Percentiles rank a stretch among this genome's conserved stretches.
Conservation (phyloP, 2,329 filamentous ascomycete species). For the Zopfia rhizophila region DNA sequence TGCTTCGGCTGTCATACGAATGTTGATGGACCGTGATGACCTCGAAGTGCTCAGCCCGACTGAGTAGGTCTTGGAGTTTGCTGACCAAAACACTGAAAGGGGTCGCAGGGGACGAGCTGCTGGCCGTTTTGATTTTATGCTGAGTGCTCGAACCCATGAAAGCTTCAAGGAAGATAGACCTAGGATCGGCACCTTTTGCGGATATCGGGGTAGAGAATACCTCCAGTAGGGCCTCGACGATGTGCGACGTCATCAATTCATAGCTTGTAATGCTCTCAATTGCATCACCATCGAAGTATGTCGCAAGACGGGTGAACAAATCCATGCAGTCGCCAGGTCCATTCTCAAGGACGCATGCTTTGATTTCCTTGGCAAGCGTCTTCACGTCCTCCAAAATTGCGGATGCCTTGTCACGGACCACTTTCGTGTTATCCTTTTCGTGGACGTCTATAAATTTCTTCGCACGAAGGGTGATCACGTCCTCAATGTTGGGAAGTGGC, state of each 20-base stretch:
- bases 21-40: constrained; percentile 96
- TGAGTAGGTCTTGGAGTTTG: constrained; percentile 95
- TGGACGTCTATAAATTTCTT: constrained; percentile 86
- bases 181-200: constrained; percentile 66
- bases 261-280: constrained; percentile 95
- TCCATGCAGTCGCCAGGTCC: constrained; percentile 63
- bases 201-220: constrained; percentile 80
- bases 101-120: constrained; percentile 76
- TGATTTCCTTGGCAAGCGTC: constrained; percentile 75
- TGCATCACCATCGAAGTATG: constrained; percentile 88
- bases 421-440: constrained; percentile 78
- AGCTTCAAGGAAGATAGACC: constrained; percentile 85
- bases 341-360: constrained; percentile 70
- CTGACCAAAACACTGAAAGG: constrained; percentile 91
- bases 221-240: constrained; percentile 84
- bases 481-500: constrained; percentile 65
- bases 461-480: constrained; percentile 79
- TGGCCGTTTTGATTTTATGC: constrained; percentile 70
- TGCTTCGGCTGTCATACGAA: constrained; percentile 88
- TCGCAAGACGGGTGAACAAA: constrained; percentile 79
- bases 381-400: constrained; percentile 80
- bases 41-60: constrained; percentile 97
- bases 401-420: constrained; percentile 80
- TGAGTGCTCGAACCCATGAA: constrained; percentile 83
- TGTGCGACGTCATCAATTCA: constrained; percentile 88